Evolutionary conservation across 306 rosid species (phyloP).

Genomic region (Cucumis melo): DNA sequence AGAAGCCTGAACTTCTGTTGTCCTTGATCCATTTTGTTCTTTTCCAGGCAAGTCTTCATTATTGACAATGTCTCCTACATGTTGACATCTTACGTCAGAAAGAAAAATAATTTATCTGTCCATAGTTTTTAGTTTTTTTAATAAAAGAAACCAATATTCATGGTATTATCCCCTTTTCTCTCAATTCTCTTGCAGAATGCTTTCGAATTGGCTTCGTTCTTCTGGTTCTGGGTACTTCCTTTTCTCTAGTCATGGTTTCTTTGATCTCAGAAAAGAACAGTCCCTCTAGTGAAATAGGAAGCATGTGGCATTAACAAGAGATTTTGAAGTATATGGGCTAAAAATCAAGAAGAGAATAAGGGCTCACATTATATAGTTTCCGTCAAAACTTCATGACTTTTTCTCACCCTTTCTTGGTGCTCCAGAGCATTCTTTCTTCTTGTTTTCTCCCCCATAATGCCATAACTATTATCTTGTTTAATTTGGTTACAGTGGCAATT

Average conservation of each 20-base stretch:
- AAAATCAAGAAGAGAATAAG: background rate
- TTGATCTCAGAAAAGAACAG: background rate
- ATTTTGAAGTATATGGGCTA: background rate
- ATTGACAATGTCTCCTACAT: background rate
- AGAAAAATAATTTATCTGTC: background rate
- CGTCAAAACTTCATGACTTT: background rate
- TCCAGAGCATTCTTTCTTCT: background rate
- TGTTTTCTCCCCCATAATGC: background rate
- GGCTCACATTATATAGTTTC: background rate
- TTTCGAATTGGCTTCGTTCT: slow-evolving; percentile 92
- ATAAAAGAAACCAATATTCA: background rate
- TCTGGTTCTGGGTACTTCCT: slow-evolving; percentile 94
- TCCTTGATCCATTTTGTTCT: slow-evolving; percentile 91
- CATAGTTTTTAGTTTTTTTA: slow-evolving; percentile 1
- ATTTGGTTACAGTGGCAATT: slow-evolving; percentile 84
- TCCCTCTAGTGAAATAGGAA: background rate
- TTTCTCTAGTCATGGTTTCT: slow-evolving; percentile 7
- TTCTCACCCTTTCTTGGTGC: background rate
- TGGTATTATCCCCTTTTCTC: slow-evolving; percentile 2
- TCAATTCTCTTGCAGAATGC: slow-evolving; percentile 57
- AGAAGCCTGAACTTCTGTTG: slow-evolving; percentile 77
- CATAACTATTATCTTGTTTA: slow-evolving; percentile 5
- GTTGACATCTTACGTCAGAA: background rate
- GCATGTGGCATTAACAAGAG: background rate
- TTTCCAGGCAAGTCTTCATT: slow-evolving; percentile 54